Percentiles rank a stretch among this genome's conserved stretches.
These are phyloP conservation scores for Rhizophora mangle DNA, from an alignment of 345 rosid species.

Conservation along the genomic window DNA sequence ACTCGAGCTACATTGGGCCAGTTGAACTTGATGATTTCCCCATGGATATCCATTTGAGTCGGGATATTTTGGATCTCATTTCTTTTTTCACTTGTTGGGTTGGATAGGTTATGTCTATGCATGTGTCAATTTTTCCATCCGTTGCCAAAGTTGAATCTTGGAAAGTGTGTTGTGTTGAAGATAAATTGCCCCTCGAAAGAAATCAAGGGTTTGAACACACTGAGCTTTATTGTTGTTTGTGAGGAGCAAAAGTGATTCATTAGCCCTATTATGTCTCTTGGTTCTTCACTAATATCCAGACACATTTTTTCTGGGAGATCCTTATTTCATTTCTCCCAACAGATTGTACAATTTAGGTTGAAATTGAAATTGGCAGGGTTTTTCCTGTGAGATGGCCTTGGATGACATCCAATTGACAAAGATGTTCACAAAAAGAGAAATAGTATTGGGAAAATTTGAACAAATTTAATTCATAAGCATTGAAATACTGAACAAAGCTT, in stretches of 20 bases:
- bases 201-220: background rate
- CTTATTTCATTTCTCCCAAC: background rate
- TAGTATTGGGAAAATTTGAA: background rate
- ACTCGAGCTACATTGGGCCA: constrained; percentile 2
- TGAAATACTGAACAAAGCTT: constrained; percentile 15
- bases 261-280: background rate
- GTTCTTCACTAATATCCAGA: constrained; percentile 1
- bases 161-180: constrained; percentile 6
- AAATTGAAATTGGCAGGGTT: background rate
- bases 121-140: constrained; percentile 1
- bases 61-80: background rate
- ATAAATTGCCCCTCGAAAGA: constrained; percentile 1
- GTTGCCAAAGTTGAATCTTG: background rate
- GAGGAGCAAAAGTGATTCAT: constrained; percentile 8
- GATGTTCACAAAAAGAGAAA: background rate
- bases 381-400: constrained; percentile 6
- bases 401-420: background rate
- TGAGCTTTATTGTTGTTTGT: background rate
- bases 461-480: background rate
- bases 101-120: constrained; percentile 2
- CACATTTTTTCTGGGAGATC: background rate
- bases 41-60: background rate
- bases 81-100: background rate
- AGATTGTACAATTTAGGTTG: constrained; percentile 1
- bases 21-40: constrained; percentile 7